Evolutionary conservation across 2,329 filamentous ascomycete genomes (phyloP).

Genomic region (Blastomyces percursus): DNA sequence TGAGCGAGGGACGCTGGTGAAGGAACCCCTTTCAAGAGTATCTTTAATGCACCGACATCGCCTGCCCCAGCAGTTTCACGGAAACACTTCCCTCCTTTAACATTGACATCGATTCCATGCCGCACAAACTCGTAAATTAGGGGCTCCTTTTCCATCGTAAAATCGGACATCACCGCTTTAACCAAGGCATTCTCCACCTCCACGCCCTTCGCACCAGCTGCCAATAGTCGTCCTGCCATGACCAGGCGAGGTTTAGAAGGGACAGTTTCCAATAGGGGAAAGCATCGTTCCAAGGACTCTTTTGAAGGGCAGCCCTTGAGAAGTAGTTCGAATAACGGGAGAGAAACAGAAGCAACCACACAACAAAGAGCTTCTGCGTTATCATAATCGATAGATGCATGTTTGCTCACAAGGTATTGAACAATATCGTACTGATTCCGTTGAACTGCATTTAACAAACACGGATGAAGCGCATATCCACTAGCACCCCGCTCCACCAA

Average conservation of each 20-base stretch:
- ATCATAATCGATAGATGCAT: slow-evolving; percentile 19
- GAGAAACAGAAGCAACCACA: slow-evolving; percentile 12
- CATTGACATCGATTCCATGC: slow-evolving; percentile 14
- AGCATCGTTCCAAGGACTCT: slow-evolving; percentile 10
- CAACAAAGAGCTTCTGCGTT: slow-evolving; percentile 15
- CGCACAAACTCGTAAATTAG: slow-evolving; percentile 13
- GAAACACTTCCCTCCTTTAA: slow-evolving; percentile 13
- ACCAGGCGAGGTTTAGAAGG: slow-evolving; percentile 7
- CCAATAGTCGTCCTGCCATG: slow-evolving; percentile 10
- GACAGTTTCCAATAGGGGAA: slow-evolving; percentile 9
- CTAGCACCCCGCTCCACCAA: slow-evolving; percentile 13
- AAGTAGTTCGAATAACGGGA: slow-evolving; percentile 12
- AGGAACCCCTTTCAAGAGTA: slow-evolving; percentile 13
- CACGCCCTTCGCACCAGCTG: slow-evolving; percentile 13
- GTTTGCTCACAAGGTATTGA: slow-evolving; percentile 15
- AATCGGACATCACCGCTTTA: slow-evolving; percentile 7
- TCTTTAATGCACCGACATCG: slow-evolving; percentile 11
- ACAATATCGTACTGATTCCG: slow-evolving; percentile 16
- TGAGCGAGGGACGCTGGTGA: slow-evolving; percentile 12
- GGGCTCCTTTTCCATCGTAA: slow-evolving; percentile 8
- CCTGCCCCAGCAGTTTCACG: slow-evolving; percentile 10
- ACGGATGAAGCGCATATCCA: slow-evolving; percentile 15
- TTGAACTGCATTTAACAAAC: slow-evolving; percentile 16
- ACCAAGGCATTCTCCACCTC: slow-evolving; percentile 9
- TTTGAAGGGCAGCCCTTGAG: slow-evolving; percentile 13